A percentile compares a stretch with the other conserved stretches of the same genome.
phyloP scores from a whole-genome alignment of 495 filamentous ascomycete species.

The Tetracladium marchalianum region DNA sequence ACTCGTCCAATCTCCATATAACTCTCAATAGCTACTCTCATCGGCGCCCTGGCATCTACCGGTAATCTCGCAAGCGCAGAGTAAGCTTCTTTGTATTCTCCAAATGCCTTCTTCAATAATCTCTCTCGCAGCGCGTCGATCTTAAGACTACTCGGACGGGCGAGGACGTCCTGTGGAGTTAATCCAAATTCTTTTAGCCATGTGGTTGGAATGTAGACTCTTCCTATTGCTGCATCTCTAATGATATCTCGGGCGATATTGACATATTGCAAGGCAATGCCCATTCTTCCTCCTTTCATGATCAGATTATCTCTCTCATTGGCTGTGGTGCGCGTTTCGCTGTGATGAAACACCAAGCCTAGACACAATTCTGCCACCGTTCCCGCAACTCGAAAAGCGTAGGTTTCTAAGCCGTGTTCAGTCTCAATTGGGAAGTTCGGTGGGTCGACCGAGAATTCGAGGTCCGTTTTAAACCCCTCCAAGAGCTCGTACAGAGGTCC shows the following conservation, averaged over 20 bases:
- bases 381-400: constrained; percentile 51
- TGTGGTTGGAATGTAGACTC: constrained; percentile 50
- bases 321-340: constrained; percentile 9
- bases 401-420: constrained; percentile 44
- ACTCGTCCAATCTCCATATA: constrained; percentile 66
- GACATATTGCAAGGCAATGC: constrained; percentile 57
- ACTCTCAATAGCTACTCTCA: constrained; percentile 58
- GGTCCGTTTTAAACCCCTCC: constrained; percentile 52
- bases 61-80: constrained; percentile 47
- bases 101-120: constrained; percentile 46
- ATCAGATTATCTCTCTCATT: constrained; percentile 24
- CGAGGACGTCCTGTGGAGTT: constrained; percentile 40
- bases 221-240: constrained; percentile 47
- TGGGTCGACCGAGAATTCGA: constrained; percentile 17
- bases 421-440: constrained; percentile 40
- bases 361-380: constrained; percentile 58
- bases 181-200: constrained; percentile 50
- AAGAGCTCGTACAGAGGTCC: constrained; percentile 48
- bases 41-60: constrained; percentile 40
- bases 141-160: constrained; percentile 26
- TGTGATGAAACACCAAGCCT: constrained; percentile 49
- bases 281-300: constrained; percentile 47
- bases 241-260: constrained; percentile 61
- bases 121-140: constrained; percentile 37
- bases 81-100: constrained; percentile 37